Evolutionary conservation across 2,329 filamentous ascomycete genomes (phyloP), one percentile per base, ranked within the genome.

Genomic region (Amauroascus verrucosus): DNA sequence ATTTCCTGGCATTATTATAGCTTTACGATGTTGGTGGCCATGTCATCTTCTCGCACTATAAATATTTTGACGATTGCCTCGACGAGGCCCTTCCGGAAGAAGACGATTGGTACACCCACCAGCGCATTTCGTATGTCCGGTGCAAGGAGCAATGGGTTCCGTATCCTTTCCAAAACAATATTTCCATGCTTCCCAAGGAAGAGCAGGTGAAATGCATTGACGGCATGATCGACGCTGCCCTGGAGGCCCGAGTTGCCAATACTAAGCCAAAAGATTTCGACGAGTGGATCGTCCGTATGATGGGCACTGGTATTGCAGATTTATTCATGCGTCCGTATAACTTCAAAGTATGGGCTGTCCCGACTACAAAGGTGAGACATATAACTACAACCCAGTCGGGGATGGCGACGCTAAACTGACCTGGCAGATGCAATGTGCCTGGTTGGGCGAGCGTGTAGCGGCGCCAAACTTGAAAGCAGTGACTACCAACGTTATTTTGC

Each of bases 91-190:
- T 98, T 40, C 93, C 93, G 65, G 88, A 88, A 67, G 82, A 89
- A 56, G 85, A 88, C 56, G 93, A 98, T 77, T 98, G 93, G 93
- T 97, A 86, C 76, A 88, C 83, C 61, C 93, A 98, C 78, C 86
- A 98, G 79, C 90, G 93, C 70, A 93, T 98, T 75, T 98, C 93
- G 59, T 98, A 98, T 72, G 91, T 98, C 63, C 90, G 93, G 69
- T 96, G 89, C 85, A 91, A 95, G 83, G 79, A 80, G 62, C 80
- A 88, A 67, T 98, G 93, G 93, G 93, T 98, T 55, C 91, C 93
- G 51, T 98, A 98, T 76, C 93, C 93, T 60, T 96, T 98, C 84
- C 93, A 98, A 78, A 98, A 97, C 83, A 98, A 98, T 79, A 91
- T 98, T 70, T 95, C 93, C 65, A 91, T 96, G 84, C 76, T 98